These are phyloP conservation scores for Yamadazyma friedrichii DNA, from an alignment of 1,139 yeast species.

Conservation along the genomic window DNA sequence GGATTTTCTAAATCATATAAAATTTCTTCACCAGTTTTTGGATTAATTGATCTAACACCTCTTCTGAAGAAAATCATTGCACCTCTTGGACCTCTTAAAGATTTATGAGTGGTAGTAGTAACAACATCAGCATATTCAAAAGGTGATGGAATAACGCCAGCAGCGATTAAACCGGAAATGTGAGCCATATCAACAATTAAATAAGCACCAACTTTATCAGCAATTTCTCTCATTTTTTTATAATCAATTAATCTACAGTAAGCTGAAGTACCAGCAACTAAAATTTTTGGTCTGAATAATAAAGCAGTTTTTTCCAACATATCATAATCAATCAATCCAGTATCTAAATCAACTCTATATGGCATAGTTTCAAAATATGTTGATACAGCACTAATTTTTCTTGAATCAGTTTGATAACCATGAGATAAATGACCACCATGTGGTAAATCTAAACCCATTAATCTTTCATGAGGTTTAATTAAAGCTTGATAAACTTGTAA, in stretches of 20 bases:
- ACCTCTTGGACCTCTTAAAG: conserved; percentile 98
- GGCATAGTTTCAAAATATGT: conserved; percentile 99
- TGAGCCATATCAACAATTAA: conserved; percentile 98
- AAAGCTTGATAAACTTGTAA: conserved; percentile 93
- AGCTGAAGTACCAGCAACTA: conserved; percentile 98
- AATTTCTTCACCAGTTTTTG: conserved; percentile 89
- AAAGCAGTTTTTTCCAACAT: conserved; percentile 87
- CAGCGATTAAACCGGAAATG: conserved; percentile 93
- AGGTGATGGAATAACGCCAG: conserved; percentile 95
- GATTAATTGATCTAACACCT: conserved; percentile 86
- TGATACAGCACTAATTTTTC: conserved; percentile 94
- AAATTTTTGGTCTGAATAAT: conserved; percentile 89
- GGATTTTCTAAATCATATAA: conserved; percentile 89
- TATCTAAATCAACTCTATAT: conserved; percentile 84
- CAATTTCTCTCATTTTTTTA: conserved; percentile 93
- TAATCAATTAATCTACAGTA: conserved; percentile 94
- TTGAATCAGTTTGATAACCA: conserved; percentile 94
- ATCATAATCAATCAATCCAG: conserved; percentile 95
- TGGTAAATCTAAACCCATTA: conserved; percentile 96
- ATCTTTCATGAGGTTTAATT: conserved; percentile 90
- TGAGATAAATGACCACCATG: conserved; percentile 98
- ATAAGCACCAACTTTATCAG: conserved; percentile 96
- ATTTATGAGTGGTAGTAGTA: conserved; percentile 97
- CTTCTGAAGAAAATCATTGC: conserved; percentile 98
- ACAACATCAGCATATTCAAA: conserved; percentile 96